Evolutionary conservation across 1,284 basidiomycete species (phyloP).

Genomic region (Apiotrichum brassicae): DNA sequence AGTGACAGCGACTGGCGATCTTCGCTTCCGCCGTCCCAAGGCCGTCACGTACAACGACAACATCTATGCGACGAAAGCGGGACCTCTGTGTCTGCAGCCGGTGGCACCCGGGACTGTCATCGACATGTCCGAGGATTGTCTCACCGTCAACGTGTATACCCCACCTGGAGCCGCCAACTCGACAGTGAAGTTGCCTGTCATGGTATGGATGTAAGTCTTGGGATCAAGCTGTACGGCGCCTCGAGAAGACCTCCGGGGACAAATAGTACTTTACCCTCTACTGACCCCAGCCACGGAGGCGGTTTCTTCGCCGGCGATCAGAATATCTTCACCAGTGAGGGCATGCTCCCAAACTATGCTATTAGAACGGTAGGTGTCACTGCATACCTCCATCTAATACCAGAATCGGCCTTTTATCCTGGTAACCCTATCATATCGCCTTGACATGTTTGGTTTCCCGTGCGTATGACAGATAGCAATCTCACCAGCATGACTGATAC

Average conservation of each 20-base stretch:
- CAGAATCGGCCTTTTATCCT: slow-evolving; percentile 43
- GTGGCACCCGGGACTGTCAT: slow-evolving; percentile 16
- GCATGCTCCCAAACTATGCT: slow-evolving; percentile 13
- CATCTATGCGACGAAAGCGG: slow-evolving; percentile 23
- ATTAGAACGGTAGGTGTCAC: slow-evolving; percentile 5
- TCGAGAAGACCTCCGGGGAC: not conserved
- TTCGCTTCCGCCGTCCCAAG: slow-evolving; percentile 47
- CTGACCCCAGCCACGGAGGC: slow-evolving; percentile 35
- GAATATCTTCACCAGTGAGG: slow-evolving; percentile 23
- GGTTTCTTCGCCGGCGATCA: slow-evolving; percentile 24
- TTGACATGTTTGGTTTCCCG: slow-evolving; percentile 49
- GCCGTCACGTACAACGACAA: slow-evolving; percentile 20
- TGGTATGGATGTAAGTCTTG: slow-evolving; percentile 20
- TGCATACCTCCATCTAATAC: not conserved
- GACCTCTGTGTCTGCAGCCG: slow-evolving; percentile 38
- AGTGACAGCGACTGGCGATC: slow-evolving; percentile 48
- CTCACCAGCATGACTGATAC: not conserved
- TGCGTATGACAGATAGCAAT: slow-evolving; percentile 1
- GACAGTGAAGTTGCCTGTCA: slow-evolving; percentile 34
- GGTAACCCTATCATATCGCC: slow-evolving; percentile 48
- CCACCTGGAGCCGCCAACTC: slow-evolving; percentile 13
- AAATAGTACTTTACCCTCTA: no score
- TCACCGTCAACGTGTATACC: slow-evolving; percentile 45
- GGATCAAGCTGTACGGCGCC: not conserved
- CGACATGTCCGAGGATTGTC: slow-evolving; percentile 44